Conservation (phyloP, 768 basidiomycete genomes). For the Russula earlei region DNA sequence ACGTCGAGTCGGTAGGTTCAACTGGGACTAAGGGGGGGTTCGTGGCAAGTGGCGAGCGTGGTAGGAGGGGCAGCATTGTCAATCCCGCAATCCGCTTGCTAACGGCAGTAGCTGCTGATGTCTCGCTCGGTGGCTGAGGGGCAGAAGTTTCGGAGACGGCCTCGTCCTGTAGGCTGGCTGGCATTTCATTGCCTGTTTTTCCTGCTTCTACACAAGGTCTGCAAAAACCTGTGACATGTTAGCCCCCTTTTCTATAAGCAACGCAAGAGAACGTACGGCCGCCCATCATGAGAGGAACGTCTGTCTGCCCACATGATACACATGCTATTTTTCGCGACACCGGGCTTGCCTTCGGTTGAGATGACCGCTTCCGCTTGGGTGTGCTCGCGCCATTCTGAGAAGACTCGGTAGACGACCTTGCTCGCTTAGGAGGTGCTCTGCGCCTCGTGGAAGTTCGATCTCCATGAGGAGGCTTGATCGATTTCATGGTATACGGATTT, state of each 20-base stretch:
- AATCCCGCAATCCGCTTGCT: conserved; percentile 5
- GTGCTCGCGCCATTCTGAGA: conserved; percentile 17
- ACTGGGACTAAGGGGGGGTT: conserved; percentile 12
- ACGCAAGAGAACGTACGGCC: conserved; percentile 47
- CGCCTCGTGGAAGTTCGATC: conserved; percentile 30
- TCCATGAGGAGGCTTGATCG: conserved; percentile 43
- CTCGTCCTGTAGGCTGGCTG: background rate
- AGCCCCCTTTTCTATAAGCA: background rate
- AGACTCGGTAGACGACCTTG: conserved; percentile 6
- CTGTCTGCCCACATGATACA: conserved; percentile 49
- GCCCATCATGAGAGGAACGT: conserved; percentile 68
- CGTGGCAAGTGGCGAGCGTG: conserved; percentile 8
- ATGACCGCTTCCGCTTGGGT: conserved; percentile 35
- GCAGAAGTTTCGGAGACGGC: background rate
- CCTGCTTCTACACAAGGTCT: conserved; percentile 45
- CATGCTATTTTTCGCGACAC: conserved; percentile 44
- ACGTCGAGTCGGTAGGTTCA: conserved; percentile 3
- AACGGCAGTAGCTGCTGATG: background rate
- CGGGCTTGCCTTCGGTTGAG: conserved; percentile 27
- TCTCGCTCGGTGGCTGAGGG: conserved; percentile 1
- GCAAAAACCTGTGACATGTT: conserved; percentile 48
- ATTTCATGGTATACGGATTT: conserved; percentile 43
- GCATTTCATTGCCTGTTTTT: conserved; percentile 2
- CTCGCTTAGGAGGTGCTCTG: conserved; percentile 28
- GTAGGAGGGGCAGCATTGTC: background rate